Conservation (phyloP, 2,329 filamentous ascomycete genomes). For the Penicillium fuscoglaucum region DNA sequence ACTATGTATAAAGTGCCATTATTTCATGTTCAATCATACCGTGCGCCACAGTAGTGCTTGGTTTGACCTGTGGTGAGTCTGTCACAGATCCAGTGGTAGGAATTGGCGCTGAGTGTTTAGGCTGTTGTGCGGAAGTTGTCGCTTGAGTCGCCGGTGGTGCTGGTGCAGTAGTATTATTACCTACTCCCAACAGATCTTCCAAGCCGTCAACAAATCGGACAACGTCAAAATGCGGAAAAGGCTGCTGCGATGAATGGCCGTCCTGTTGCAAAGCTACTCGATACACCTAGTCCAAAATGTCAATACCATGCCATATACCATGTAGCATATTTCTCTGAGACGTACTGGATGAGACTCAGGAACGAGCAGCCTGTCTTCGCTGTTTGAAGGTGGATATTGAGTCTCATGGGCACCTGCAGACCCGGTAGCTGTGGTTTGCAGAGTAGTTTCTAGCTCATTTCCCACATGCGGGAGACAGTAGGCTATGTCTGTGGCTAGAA, state of each 20-base stretch:
- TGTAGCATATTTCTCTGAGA: not conserved
- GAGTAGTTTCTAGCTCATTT: conserved; percentile 11
- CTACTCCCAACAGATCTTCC: conserved; percentile 9
- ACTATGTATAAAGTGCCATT: not conserved
- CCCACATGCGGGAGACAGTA: conserved; percentile 27
- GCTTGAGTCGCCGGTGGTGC: conserved; percentile 9
- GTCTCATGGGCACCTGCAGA: conserved; percentile 30
- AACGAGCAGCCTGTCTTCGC: conserved; percentile 28
- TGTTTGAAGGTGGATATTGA: conserved; percentile 37
- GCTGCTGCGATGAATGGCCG: conserved; percentile 31
- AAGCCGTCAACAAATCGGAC: conserved; percentile 19
- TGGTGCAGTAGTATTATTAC: not conserved
- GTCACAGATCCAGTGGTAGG: not conserved
- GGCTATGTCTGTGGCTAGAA: conserved; percentile 33
- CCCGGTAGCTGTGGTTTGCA: conserved; percentile 17
- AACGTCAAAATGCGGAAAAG: conserved; percentile 30
- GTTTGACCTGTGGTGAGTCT: not conserved
- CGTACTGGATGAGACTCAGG: conserved; percentile 36
- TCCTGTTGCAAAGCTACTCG: conserved; percentile 33
- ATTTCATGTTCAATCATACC: not conserved
- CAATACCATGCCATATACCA: conserved; percentile 5
- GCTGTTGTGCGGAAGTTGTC: not conserved
- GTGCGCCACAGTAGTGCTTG: not conserved
- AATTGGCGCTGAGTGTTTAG: not conserved
- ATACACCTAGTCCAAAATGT: conserved; percentile 30